phyloP scores from a whole-genome alignment of 148 eudicot species.

The Camellia sinensis region DNA sequence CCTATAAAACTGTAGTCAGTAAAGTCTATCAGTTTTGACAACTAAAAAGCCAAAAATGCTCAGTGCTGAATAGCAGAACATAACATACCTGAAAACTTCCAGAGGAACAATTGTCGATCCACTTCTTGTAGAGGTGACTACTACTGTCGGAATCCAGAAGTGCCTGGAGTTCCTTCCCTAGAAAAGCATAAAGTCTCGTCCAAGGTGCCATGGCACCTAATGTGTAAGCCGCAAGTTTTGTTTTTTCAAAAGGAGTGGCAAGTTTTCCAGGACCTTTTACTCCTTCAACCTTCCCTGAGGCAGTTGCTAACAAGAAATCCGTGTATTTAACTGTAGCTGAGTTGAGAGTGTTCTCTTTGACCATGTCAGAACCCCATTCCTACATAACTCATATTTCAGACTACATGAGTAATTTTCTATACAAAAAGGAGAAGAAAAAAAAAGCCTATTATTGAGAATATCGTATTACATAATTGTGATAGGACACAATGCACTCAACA shows the following conservation, averaged over 20 bases:
- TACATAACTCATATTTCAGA: constrained; percentile 26
- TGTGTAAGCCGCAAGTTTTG: constrained; percentile 91
- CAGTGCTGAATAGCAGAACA: constrained; percentile 30
- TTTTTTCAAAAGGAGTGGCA: constrained; percentile 91
- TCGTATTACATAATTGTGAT: neutral
- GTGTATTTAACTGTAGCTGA: constrained; percentile 77
- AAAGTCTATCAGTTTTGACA: neutral
- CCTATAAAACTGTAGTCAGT: constrained; percentile 9
- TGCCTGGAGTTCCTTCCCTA: constrained; percentile 72
- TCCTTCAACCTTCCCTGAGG: constrained; percentile 91
- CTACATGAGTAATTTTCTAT: neutral
- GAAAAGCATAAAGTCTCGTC: constrained; percentile 86
- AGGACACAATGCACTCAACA: neutral
- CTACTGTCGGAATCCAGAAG: constrained; percentile 40
- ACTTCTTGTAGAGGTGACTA: constrained; percentile 71
- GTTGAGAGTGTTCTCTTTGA: constrained; percentile 51
- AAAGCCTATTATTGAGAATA: neutral
- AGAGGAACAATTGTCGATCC: constrained; percentile 77
- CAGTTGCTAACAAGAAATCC: constrained; percentile 84
- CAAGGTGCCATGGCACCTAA: constrained; percentile 95
- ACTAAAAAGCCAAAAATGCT: neutral
- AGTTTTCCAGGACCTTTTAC: constrained; percentile 82
- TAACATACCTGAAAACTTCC: constrained; percentile 76
- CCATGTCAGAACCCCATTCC: constrained; percentile 77
- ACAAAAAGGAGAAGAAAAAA: neutral